Percentiles rank a stretch among this genome's conserved stretches.
phyloP scores from a whole-genome alignment of 106 monocot species.

The Dendrobium nobile region DNA sequence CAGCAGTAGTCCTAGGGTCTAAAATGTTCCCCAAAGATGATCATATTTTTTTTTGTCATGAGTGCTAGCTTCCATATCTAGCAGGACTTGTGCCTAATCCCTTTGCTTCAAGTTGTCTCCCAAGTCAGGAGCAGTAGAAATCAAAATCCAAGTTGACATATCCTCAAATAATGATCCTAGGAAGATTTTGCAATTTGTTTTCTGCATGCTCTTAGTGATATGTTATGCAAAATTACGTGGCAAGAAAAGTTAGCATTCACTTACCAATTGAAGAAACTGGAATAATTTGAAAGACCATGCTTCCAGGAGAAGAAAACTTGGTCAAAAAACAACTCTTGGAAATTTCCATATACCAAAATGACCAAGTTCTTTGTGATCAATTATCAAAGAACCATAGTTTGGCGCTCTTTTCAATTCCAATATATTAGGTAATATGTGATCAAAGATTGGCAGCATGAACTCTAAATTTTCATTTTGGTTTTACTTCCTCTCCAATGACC shows the following conservation, averaged over 20 bases:
- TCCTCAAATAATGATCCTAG: conserved; percentile 14
- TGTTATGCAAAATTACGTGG: conserved; percentile 2
- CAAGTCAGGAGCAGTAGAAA: conserved; percentile 34
- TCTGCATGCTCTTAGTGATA: conserved; percentile 5
- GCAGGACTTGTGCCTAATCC: conserved; percentile 6
- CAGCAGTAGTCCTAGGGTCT: no score
- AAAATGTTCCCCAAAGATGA: no score
- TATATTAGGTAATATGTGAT: no score
- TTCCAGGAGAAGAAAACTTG: conserved; percentile 41
- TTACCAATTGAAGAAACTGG: conserved; percentile 45
- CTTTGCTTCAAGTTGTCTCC: conserved; percentile 19
- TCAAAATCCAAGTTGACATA: conserved; percentile 54
- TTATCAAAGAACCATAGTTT: no score
- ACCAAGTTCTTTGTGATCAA: no score
- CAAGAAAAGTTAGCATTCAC: neutral
- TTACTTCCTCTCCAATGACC: no score
- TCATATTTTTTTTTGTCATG: no score
- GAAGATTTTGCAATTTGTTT: conserved; percentile 5
- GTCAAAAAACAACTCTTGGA: conserved; percentile 31
- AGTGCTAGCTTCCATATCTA: conserved; percentile 1
- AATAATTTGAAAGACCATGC: conserved; percentile 41
- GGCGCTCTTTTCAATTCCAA: no score
- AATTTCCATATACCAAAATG: conserved; percentile 27
- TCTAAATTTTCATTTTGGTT: no score
- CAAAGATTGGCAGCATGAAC: no score